phyloP scores from a whole-genome alignment of 2,329 filamentous ascomycete genomes.

The Colletotrichum lupini region DNA sequence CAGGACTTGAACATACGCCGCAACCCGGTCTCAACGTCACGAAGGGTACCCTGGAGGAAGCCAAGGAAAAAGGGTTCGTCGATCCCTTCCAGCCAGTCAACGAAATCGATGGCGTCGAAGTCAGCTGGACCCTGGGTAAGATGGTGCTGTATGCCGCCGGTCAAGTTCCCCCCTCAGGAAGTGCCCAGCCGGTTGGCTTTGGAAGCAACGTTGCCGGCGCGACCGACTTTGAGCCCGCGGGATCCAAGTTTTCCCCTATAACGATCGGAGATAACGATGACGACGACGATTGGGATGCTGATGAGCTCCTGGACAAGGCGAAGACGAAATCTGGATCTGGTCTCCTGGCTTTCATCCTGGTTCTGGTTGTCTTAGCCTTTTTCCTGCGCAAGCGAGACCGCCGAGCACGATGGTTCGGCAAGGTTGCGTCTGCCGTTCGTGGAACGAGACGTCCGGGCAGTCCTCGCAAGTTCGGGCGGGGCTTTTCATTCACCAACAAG shows the following conservation, averaged over 20 bases:
- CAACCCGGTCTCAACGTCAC: conserved; percentile 74
- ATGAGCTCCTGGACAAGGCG: conserved; percentile 73
- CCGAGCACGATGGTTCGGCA: conserved; percentile 69
- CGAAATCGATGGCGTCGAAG: conserved; percentile 89
- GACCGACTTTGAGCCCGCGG: conserved; percentile 85
- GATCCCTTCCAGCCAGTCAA: conserved; percentile 93
- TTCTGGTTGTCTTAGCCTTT: conserved; percentile 76
- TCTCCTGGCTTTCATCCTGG: conserved; percentile 80
- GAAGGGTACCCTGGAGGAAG: conserved; percentile 73
- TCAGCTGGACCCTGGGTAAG: conserved; percentile 97
- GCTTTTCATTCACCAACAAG: conserved; percentile 68
- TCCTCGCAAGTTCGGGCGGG: conserved; percentile 56
- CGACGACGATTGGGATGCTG: conserved; percentile 65
- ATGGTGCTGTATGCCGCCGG: conserved; percentile 96
- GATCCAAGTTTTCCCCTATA: conserved; percentile 60
- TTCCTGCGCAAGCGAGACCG: conserved; percentile 85
- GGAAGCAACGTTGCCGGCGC: conserved; percentile 81
- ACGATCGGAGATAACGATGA: conserved; percentile 46
- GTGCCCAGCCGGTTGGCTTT: conserved; percentile 83
- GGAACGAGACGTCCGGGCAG: conserved; percentile 56
- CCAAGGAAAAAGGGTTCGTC: conserved; percentile 79
- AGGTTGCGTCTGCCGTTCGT: conserved; percentile 57
- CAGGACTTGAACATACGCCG: conserved; percentile 76
- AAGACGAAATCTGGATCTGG: conserved; percentile 77
- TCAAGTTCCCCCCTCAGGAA: conserved; percentile 76